Conservation (phyloP, 495 filamentous ascomycete genomes). For the Aspergillus nidulans region DNA sequence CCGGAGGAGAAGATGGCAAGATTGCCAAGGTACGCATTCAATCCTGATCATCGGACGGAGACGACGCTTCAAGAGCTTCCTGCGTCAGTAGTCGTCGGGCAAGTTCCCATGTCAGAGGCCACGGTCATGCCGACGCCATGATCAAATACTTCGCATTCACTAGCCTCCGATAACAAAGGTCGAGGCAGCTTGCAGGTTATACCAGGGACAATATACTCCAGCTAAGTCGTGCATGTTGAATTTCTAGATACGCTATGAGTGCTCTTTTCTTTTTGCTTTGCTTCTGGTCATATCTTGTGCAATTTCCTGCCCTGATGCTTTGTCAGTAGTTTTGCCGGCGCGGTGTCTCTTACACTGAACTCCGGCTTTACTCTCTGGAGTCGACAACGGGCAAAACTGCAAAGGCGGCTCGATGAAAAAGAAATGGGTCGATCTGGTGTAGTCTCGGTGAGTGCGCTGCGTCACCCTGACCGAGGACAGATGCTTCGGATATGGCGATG, state of each 20-base stretch:
- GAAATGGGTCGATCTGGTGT: background rate
- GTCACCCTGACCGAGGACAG: constrained; percentile 8
- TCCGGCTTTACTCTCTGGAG: constrained; percentile 3
- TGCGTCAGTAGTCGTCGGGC: constrained; percentile 32
- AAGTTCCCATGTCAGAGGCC: constrained; percentile 29
- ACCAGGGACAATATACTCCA: constrained; percentile 25
- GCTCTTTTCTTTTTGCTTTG: constrained; percentile 5
- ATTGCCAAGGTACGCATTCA: constrained; percentile 71
- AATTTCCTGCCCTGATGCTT: constrained; percentile 10
- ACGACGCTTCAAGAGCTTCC: constrained; percentile 36
- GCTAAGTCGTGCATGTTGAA: constrained; percentile 44
- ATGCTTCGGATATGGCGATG: background rate
- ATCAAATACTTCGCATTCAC: constrained; percentile 1
- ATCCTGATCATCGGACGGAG: constrained; percentile 42
- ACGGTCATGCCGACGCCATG: constrained; percentile 35
- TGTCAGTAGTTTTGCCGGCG: constrained; percentile 9
- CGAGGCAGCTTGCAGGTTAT: constrained; percentile 3
- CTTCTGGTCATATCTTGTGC: constrained; percentile 7
- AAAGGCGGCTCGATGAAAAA: background rate
- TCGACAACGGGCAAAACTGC: constrained; percentile 1
- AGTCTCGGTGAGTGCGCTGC: constrained; percentile 7
- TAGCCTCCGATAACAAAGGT: background rate
- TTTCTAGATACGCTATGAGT: constrained; percentile 27
- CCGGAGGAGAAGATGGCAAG: constrained; percentile 84
- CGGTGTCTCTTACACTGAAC: background rate